These are phyloP conservation scores for Amanita thiersii DNA, from an alignment of 768 basidiomycete species.

Conservation along the genomic window DNA sequence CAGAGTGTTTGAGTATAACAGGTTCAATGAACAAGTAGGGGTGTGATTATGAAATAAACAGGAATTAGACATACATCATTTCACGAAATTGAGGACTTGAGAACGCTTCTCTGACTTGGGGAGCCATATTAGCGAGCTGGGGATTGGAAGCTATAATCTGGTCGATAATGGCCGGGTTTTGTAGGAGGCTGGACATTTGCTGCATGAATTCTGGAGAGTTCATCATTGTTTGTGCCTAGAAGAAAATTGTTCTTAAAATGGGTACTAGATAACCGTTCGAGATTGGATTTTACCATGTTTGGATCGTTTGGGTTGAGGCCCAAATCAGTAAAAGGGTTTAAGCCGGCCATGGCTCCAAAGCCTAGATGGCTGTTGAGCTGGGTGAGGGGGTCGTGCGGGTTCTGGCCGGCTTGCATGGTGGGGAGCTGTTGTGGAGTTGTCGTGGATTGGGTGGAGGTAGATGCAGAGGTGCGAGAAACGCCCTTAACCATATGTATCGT, in stretches of 20 bases:
- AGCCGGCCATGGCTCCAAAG: constrained; percentile 72
- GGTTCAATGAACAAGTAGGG: background rate
- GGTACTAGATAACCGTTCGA: constrained; percentile 1
- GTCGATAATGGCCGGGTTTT: constrained; percentile 83
- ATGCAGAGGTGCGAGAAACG: constrained; percentile 45
- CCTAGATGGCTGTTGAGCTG: constrained; percentile 73
- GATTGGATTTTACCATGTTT: constrained; percentile 62
- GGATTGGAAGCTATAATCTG: constrained; percentile 81
- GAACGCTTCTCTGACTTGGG: constrained; percentile 73
- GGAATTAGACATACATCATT: constrained; percentile 51
- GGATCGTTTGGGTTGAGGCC: constrained; percentile 90
- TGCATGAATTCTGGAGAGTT: constrained; percentile 77
- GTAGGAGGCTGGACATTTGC: constrained; percentile 83
- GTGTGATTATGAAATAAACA: no score
- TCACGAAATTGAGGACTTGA: constrained; percentile 68
- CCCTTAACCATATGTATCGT: constrained; percentile 95
- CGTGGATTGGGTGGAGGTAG: constrained; percentile 23
- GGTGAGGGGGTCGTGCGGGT: constrained; percentile 79
- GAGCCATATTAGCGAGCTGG: constrained; percentile 64
- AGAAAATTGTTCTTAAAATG: constrained; percentile 1
- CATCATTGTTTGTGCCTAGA: constrained; percentile 77
- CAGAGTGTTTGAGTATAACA: background rate
- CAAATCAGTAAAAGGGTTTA: constrained; percentile 91
- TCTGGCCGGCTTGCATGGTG: constrained; percentile 88
- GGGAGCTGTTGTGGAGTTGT: constrained; percentile 57